These are phyloP conservation scores for Trapa incisa DNA, from an alignment of 345 rosid genomes.

Conservation along the genomic window DNA sequence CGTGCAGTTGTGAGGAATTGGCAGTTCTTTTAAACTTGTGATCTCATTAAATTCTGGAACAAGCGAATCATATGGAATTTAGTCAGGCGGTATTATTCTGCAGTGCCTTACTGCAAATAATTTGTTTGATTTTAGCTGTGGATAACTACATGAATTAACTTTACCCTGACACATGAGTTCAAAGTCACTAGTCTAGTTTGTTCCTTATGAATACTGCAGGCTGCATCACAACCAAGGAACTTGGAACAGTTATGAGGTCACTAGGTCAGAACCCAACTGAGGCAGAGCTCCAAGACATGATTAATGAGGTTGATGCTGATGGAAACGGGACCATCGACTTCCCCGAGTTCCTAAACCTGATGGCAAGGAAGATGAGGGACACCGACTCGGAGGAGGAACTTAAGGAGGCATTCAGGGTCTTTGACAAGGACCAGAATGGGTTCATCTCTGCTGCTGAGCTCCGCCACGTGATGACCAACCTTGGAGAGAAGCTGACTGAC, in stretches of 20 bases:
- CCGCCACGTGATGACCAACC: constrained; percentile 42
- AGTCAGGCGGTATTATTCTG: not conserved
- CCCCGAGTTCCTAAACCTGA: constrained; percentile 40
- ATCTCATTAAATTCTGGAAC: not conserved
- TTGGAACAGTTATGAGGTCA: constrained; percentile 43
- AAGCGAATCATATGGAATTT: not conserved
- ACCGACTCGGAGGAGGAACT: constrained; percentile 43
- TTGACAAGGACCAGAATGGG: constrained; percentile 44
- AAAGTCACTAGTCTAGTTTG: not conserved
- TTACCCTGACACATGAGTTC: not conserved
- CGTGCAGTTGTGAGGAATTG: not conserved
- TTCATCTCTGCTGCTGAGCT: constrained; percentile 36
- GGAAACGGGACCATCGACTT: constrained; percentile 41
- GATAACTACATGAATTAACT: not conserved
- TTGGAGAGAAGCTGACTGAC: constrained; percentile 42
- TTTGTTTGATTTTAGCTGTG: not conserved
- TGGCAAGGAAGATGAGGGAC: constrained; percentile 48
- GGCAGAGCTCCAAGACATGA: constrained; percentile 47
- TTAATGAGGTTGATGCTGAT: constrained; percentile 41
- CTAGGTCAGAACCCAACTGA: constrained; percentile 44
- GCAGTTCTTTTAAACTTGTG: not conserved
- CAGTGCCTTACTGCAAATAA: not conserved
- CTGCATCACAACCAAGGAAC: constrained; percentile 40
- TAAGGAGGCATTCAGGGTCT: constrained; percentile 39
- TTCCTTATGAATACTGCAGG: constrained; percentile 14